A percentile compares a stretch with the other conserved stretches of the same genome.
These are phyloP conservation scores for Wickerhamomyces sp. DNA, from an alignment of 1,139 yeast genomes.

Conservation along the genomic window DNA sequence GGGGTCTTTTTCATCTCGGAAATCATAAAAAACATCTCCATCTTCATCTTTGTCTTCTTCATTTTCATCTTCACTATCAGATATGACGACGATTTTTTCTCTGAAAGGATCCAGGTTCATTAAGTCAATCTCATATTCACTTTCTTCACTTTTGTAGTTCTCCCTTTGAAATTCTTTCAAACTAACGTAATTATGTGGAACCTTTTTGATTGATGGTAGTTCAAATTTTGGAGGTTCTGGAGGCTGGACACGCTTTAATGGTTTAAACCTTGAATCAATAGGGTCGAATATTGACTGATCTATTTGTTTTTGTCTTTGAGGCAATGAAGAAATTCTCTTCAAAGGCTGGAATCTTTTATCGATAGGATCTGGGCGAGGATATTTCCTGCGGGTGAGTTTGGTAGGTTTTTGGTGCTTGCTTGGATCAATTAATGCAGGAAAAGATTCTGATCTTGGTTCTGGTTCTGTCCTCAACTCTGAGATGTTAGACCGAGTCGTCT, in stretches of 20 bases:
- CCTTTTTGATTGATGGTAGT: not conserved
- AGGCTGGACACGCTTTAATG: not conserved
- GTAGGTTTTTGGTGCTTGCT: too few relatives aligned
- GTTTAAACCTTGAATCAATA: not conserved
- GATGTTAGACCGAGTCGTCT: too few relatives aligned
- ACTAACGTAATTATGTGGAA: too few relatives aligned
- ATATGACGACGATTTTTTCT: not conserved
- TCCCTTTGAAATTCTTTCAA: not conserved
- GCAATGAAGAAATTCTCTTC: too few relatives aligned
- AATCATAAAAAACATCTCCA: not conserved
- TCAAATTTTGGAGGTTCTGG: not conserved
- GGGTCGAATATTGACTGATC: too few relatives aligned
- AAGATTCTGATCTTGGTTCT: too few relatives aligned
- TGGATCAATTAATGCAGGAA: too few relatives aligned
- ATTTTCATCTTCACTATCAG: not conserved
- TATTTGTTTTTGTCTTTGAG: too few relatives aligned
- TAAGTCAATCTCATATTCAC: not conserved
- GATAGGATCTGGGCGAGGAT: too few relatives aligned
- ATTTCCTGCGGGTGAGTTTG: too few relatives aligned
- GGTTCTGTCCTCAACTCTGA: too few relatives aligned
- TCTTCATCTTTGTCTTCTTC: not conserved
- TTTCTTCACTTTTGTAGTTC: not conserved
- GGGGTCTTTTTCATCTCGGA: not conserved
- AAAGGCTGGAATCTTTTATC: too few relatives aligned
- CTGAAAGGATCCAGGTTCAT: not conserved